phyloP scores from a whole-genome alignment of 495 filamentous ascomycete genomes.

The Aspergillus diversus region DNA sequence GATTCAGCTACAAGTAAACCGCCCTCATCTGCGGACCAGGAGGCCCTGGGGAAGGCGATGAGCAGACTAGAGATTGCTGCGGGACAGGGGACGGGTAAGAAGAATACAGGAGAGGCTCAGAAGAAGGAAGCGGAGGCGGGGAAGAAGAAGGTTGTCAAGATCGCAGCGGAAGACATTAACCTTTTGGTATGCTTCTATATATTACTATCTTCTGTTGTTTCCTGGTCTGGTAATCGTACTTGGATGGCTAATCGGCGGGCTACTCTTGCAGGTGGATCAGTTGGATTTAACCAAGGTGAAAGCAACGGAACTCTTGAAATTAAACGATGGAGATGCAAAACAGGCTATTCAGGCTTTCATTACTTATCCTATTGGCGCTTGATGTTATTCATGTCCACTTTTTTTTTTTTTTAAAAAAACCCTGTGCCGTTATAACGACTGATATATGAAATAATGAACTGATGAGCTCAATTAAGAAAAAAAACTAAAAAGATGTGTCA shows the following conservation, averaged over 20 bases:
- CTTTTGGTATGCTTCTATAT: constrained; percentile 54
- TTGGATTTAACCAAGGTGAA: constrained; percentile 77
- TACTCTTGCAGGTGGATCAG: constrained; percentile 65
- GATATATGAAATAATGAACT: constrained; percentile 4
- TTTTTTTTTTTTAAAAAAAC: not conserved
- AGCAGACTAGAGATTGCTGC: constrained; percentile 60
- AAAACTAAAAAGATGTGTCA: not conserved
- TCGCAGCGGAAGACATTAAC: constrained; percentile 65
- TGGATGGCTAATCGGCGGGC: constrained; percentile 12
- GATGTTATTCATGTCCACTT: not conserved
- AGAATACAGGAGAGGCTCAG: constrained; percentile 29
- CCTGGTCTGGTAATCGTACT: not conserved
- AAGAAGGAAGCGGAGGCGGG: constrained; percentile 47
- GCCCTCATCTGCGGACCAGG: constrained; percentile 64
- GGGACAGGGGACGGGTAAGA: constrained; percentile 33
- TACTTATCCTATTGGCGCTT: constrained; percentile 37
- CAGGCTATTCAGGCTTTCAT: constrained; percentile 71
- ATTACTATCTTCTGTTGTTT: not conserved
- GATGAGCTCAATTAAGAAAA: not conserved
- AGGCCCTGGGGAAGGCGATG: constrained; percentile 86
- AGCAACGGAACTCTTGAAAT: constrained; percentile 80
- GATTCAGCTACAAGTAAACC: constrained; percentile 52
- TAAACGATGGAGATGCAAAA: constrained; percentile 76
- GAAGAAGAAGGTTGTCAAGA: constrained; percentile 63
- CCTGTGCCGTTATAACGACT: not conserved